Conservation (phyloP, 768 basidiomycete genomes). For the Agaricus blazei region DNA sequence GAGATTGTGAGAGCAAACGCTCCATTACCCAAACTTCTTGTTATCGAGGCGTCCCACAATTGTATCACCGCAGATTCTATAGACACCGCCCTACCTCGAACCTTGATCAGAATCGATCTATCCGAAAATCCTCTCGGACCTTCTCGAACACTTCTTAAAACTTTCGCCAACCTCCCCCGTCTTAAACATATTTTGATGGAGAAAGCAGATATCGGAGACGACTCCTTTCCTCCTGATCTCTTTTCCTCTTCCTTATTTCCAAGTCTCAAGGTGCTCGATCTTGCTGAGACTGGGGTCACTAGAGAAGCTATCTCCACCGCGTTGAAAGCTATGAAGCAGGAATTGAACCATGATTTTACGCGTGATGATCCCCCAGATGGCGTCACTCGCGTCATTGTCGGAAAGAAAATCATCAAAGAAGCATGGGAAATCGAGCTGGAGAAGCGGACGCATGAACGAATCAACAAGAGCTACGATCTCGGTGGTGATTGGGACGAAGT, state of each 20-base stretch:
- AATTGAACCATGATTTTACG: slow-evolving; percentile 50
- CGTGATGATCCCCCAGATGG: slow-evolving; percentile 50
- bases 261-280: slow-evolving; percentile 51
- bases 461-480: slow-evolving; percentile 24
- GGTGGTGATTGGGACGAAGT: slow-evolving; percentile 25
- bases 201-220: slow-evolving; percentile 55
- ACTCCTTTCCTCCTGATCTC: slow-evolving; percentile 44
- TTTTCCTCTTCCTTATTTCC: slow-evolving; percentile 38
- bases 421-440: slow-evolving; percentile 79
- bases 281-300: slow-evolving; percentile 61
- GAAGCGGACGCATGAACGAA: slow-evolving; percentile 38
- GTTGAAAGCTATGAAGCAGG: slow-evolving; percentile 43
- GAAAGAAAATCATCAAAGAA: slow-evolving; percentile 69
- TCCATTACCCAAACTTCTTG: slow-evolving; percentile 63
- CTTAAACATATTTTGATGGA: slow-evolving; percentile 56
- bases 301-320: slow-evolving; percentile 38
- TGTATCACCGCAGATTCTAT: slow-evolving; percentile 51
- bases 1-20: slow-evolving; percentile 54
- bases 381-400: slow-evolving; percentile 52
- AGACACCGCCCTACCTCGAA: slow-evolving; percentile 47
- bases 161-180: slow-evolving; percentile 40
- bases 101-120: slow-evolving; percentile 55
- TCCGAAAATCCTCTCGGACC: slow-evolving; percentile 62
- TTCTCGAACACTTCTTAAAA: slow-evolving; percentile 37
- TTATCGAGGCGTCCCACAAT: slow-evolving; percentile 65